Base-by-base conservation (phyloP, 306 rosid genomes). In the Glycine soja region DNA sequence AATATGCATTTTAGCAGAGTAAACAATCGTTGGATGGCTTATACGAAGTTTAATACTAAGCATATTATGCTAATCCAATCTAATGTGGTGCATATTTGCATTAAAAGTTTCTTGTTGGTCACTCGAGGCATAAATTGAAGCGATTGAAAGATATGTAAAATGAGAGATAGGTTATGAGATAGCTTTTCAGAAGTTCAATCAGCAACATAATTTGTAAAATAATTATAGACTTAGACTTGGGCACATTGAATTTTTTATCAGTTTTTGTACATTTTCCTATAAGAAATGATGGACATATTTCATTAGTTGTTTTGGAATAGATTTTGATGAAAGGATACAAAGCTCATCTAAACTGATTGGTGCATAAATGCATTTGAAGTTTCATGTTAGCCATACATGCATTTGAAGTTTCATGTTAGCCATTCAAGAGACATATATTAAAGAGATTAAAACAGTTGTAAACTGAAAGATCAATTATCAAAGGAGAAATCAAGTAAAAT, bases 1-100 rank as follows among this genome's bases (percentile, higher is more conserved):
- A 77, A 50, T 36, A 63, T 79, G 30, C 62, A 81, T 48, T 67
- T 30, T 30, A 74, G 14, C 18, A 9, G 8, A 68, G 3, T 24
- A 19, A 40, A 38, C 58, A 11, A 11, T 0, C 7, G 10, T 13
- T 34, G 67, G n/a, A 84, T 45, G 24, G 42, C 48, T 61, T 61
- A 1, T 10, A 32, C 3, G 1, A 61, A 4, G 42, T 61, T 30
- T 15, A 61, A 11, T 11, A 30, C 43, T 12, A 19, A 59, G 38
- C 34, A 18, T 7, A 16, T 3, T 8, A 4, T 54, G 66, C 40
- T 19, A 10, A 24, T 9, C n/a, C 9, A 24, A 59, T 9, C 38
- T 24, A 10, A 30, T 30, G 10, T 59, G 38, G n/a, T 24, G 6
- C 8, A 24, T 61, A 11, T 9, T 0, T 19, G 14, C 68, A 11